phyloP scores from a whole-genome alignment of 495 filamentous ascomycete species.

The Chaetomium tenue region DNA sequence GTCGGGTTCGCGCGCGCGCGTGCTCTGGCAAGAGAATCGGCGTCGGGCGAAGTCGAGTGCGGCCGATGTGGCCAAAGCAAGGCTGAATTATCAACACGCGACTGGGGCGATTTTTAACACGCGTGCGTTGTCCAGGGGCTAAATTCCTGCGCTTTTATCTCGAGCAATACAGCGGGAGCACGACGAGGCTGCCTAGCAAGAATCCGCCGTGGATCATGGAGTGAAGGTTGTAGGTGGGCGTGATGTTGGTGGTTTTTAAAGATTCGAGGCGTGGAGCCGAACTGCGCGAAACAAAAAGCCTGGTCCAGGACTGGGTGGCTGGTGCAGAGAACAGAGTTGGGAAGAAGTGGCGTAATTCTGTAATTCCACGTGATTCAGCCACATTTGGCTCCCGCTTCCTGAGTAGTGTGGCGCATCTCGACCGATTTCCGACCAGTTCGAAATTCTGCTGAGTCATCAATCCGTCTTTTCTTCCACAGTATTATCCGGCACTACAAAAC shows the following conservation, averaged over 20 bases:
- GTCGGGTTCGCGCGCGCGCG: not conserved
- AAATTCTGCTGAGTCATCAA: not conserved
- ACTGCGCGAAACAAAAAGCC: constrained; percentile 14
- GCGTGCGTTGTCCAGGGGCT: not conserved
- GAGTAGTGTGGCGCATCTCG: not conserved
- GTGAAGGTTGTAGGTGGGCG: not conserved
- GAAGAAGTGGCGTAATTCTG: constrained; percentile 7
- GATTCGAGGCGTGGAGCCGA: constrained; percentile 23
- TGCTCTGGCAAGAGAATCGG: not conserved
- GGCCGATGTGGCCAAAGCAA: constrained; percentile 15
- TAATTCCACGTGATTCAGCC: not conserved
- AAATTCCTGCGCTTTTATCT: not conserved
- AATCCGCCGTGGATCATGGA: constrained; percentile 8
- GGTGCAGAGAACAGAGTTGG: constrained; percentile 6
- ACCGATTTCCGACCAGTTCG: not conserved
- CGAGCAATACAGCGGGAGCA: not conserved
- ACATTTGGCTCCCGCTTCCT: not conserved
- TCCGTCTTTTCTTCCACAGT: no score
- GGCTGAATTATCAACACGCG: constrained; percentile 7
- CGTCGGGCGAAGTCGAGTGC: not conserved
- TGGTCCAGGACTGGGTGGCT: constrained; percentile 17
- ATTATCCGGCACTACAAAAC: no score
- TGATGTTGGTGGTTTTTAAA: constrained; percentile 21
- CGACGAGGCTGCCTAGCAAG: not conserved
- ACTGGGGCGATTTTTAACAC: not conserved